Evolutionary conservation across 371 early-diverging fungal species (phyloP).

Genomic region (Mucor velutinosus): DNA sequence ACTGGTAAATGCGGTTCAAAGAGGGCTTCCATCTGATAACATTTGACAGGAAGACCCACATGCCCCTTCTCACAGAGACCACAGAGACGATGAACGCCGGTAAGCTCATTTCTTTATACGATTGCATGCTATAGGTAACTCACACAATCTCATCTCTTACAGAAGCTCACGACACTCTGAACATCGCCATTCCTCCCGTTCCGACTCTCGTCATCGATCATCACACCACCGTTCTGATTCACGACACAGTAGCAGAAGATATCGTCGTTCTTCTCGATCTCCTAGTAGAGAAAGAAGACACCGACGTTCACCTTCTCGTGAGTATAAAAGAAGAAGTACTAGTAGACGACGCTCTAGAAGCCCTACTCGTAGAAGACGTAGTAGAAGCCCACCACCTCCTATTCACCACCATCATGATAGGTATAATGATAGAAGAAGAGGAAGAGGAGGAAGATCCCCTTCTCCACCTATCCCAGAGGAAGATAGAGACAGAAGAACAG

Average conservation of each 20-base stretch:
- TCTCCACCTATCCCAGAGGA: constrained; percentile 73
- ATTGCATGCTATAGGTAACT: not conserved
- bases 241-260: constrained; percentile 33
- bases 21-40: not conserved
- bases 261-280: constrained; percentile 45
- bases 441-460: constrained; percentile 60
- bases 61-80: constrained; percentile 6
- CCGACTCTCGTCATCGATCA: constrained; percentile 37
- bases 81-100: constrained; percentile 32
- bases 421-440: constrained; percentile 13
- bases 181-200: constrained; percentile 18
- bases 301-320: constrained; percentile 29
- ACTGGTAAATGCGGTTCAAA: not conserved
- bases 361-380: constrained; percentile 33
- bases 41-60: not conserved
- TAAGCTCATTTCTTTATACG: constrained; percentile 1
- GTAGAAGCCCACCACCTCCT: constrained; percentile 27
- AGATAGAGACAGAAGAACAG: constrained; percentile 89
- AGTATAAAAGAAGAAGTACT: constrained; percentile 31
- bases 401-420: constrained; percentile 40
- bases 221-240: constrained; percentile 37
- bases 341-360: constrained; percentile 19
- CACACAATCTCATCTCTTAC: not conserved
- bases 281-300: constrained; percentile 36
- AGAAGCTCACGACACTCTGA: constrained; percentile 10